phyloP scores from a whole-genome alignment of 805 yeast species.

The Wickerhamia fluorescens region DNA sequence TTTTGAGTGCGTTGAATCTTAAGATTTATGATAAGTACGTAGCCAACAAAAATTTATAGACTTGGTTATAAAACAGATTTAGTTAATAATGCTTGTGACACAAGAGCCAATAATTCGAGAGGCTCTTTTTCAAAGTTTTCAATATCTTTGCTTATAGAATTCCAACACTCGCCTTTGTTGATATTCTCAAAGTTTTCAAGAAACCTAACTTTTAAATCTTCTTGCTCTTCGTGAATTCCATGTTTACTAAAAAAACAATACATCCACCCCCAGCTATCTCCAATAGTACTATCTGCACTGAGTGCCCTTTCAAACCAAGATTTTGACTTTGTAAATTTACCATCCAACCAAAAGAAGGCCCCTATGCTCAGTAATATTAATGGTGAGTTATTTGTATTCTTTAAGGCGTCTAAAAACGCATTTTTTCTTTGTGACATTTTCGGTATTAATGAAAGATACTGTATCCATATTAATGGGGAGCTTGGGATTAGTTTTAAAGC shows the following conservation, averaged over 20 bases:
- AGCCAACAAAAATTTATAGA: constrained; percentile 1
- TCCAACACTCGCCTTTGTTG: constrained; percentile 59
- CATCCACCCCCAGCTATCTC: constrained; percentile 73
- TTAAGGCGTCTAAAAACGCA: constrained; percentile 63
- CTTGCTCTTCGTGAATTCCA: constrained; percentile 31
- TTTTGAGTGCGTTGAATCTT: constrained; percentile 66
- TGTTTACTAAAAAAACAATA: constrained; percentile 38
- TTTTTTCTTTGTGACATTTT: constrained; percentile 48
- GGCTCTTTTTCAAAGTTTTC: constrained; percentile 36
- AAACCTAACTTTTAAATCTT: constrained; percentile 29
- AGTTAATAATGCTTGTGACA: no score
- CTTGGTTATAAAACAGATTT: no score
- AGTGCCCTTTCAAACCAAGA: constrained; percentile 73
- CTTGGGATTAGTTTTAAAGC: constrained; percentile 55
- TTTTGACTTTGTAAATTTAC: constrained; percentile 54
- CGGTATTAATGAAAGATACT: constrained; percentile 41
- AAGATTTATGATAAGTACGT: constrained; percentile 49
- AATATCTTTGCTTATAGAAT: constrained; percentile 40
- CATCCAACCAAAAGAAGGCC: constrained; percentile 55
- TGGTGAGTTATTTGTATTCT: constrained; percentile 54
- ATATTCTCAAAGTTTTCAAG: constrained; percentile 34
- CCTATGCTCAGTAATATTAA: constrained; percentile 60
- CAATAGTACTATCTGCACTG: constrained; percentile 47
- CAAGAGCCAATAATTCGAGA: constrained; percentile 30
- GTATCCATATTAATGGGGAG: constrained; percentile 61